Conservation (phyloP, 1,139 yeast genomes). For the Kluyveromyces marxianus region DNA sequence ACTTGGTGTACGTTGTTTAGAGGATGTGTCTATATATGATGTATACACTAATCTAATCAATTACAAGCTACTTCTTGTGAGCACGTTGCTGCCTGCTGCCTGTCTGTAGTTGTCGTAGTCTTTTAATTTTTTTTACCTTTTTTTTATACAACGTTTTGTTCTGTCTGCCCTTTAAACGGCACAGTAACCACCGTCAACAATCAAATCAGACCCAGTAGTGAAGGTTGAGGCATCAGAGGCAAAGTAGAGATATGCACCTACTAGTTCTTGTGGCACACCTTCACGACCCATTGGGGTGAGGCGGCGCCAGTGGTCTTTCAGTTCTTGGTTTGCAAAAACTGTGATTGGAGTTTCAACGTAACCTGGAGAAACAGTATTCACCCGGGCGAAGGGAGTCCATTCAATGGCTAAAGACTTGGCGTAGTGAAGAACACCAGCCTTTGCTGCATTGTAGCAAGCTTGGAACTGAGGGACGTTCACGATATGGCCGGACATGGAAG, state of each 20-base stretch:
- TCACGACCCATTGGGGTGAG: slow-evolving; percentile 81
- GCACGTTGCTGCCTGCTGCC: no score
- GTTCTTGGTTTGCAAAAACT: slow-evolving; percentile 47
- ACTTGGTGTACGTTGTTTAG: no score
- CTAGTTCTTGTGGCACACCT: slow-evolving; percentile 68
- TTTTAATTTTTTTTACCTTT: neutral
- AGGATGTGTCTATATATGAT: no score
- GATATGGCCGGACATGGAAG: slow-evolving; percentile 85
- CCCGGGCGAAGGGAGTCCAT: slow-evolving; percentile 86
- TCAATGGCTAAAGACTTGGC: slow-evolving; percentile 80
- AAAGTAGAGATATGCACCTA: slow-evolving; percentile 78
- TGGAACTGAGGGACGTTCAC: slow-evolving; percentile 85
- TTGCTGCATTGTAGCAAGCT: slow-evolving; percentile 86
- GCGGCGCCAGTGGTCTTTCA: slow-evolving; percentile 56
- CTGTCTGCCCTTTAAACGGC: slow-evolving; percentile 3
- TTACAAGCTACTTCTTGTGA: no score
- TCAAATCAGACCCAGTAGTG: slow-evolving; percentile 76
- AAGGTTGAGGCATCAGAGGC: slow-evolving; percentile 84
- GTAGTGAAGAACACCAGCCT: slow-evolving; percentile 78
- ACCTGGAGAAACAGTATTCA: slow-evolving; percentile 81
- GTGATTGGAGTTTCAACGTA: slow-evolving; percentile 71
- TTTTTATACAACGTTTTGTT: no score
- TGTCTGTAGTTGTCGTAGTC: neutral
- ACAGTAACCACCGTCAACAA: slow-evolving; percentile 81
- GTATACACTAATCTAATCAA: no score